Percentiles rank a stretch among this genome's conserved stretches.
phyloP scores from a whole-genome alignment of 1,284 basidiomycete genomes.

The Naganishia sp. region DNA sequence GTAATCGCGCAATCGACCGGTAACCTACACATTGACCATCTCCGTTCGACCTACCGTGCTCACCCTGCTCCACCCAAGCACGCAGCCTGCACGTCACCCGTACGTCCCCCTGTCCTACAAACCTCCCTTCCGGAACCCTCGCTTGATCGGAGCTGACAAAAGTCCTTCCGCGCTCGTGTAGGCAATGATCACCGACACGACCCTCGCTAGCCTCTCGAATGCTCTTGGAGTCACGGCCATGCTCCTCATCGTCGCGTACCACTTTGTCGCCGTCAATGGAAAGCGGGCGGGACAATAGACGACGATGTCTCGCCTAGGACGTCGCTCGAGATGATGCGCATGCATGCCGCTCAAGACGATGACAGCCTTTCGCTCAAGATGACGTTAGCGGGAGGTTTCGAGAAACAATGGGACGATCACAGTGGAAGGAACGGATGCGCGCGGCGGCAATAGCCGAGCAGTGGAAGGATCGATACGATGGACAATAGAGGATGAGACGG shows the following conservation, averaged over 20 bases:
- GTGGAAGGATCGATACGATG: no score
- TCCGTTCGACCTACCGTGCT: no score
- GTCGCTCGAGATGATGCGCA: not conserved
- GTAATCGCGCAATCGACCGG: no score
- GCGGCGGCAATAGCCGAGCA: no score
- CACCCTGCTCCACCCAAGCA: not conserved
- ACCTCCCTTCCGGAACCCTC: not conserved
- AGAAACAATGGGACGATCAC: no score
- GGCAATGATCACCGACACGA: conserved; percentile 69
- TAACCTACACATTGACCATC: no score
- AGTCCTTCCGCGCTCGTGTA: no score
- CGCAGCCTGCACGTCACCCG: not conserved
- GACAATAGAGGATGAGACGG: no score
- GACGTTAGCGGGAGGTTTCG: no score
- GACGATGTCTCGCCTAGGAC: no score
- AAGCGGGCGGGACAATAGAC: conserved; percentile 51
- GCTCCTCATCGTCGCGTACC: conserved; percentile 78
- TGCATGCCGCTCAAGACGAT: not conserved
- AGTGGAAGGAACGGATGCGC: no score
- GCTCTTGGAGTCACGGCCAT: conserved; percentile 78
- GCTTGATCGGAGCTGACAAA: not conserved
- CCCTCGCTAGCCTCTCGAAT: conserved; percentile 80
- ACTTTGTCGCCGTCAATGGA: conserved; percentile 81
- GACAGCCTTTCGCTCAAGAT: no score
- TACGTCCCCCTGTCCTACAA: not conserved